These are phyloP conservation scores for Helminthosporium solani DNA, from an alignment of 2,329 filamentous ascomycete species.

Conservation along the genomic window DNA sequence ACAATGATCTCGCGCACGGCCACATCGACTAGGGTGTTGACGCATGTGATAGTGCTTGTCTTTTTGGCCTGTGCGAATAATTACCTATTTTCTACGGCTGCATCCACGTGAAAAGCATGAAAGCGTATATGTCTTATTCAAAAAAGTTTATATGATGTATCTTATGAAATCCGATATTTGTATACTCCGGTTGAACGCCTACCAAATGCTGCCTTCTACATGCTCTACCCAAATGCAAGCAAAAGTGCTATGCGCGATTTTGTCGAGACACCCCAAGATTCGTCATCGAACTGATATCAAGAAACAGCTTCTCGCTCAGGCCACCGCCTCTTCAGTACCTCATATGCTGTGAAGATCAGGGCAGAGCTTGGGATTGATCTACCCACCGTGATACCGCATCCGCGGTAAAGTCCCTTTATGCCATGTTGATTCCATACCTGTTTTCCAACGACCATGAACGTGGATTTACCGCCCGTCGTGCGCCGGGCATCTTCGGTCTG, in stretches of 20 bases:
- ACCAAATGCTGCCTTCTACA: not conserved
- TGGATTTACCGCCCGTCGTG: conserved; percentile 55
- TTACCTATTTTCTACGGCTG: too few species aligned
- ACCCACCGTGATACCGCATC: conserved; percentile 89
- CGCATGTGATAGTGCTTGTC: conserved; percentile 26
- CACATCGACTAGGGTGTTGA: conserved; percentile 14
- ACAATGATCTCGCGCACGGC: conserved; percentile 21
- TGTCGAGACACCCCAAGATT: not conserved
- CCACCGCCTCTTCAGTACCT: conserved; percentile 67
- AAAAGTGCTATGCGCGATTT: too few species aligned
- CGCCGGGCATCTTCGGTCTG: conserved; percentile 76
- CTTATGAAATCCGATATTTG: not conserved
- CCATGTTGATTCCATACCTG: conserved; percentile 82
- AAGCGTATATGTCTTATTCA: too few species aligned
- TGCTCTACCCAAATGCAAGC: not conserved
- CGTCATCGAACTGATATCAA: not conserved
- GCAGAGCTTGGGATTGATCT: conserved; percentile 93
- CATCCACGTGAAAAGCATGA: too few species aligned
- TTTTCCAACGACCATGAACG: conserved; percentile 71
- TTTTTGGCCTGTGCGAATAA: not conserved
- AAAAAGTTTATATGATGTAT: too few species aligned
- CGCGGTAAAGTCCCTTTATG: conserved; percentile 81
- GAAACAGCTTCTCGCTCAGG: conserved; percentile 19
- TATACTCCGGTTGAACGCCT: conserved; percentile 2
- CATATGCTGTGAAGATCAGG: conserved; percentile 95